These are phyloP conservation scores for Nicotiana obtusifolia DNA, from an alignment of 257 asterid genomes.

Conservation along the genomic window DNA sequence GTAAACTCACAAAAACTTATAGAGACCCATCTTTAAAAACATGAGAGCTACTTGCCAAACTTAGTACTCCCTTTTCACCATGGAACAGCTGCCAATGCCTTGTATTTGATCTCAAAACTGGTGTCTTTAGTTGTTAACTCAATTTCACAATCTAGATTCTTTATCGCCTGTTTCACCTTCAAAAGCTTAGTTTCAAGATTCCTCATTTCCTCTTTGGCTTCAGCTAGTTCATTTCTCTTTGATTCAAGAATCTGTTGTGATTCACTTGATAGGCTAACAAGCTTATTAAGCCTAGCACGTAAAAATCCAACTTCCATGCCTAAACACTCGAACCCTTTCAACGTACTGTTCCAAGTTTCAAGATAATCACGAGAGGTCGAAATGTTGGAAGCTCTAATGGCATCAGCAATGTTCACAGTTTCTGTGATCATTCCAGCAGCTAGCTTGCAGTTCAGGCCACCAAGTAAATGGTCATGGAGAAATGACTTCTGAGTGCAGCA, in stretches of 20 bases:
- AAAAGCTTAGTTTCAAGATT: conserved; percentile 21
- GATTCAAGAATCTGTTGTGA: conserved; percentile 7
- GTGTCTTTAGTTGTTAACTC: conserved; percentile 27
- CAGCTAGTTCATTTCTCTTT: conserved; percentile 31
- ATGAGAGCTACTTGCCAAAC: not conserved
- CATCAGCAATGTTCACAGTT: conserved; percentile 46
- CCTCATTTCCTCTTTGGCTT: conserved; percentile 29
- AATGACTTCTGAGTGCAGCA: conserved; percentile 44
- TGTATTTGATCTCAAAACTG: conserved; percentile 19
- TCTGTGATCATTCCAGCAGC: conserved; percentile 48
- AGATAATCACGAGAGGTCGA: conserved; percentile 23
- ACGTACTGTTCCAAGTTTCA: conserved; percentile 46
- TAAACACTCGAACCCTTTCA: conserved; percentile 48
- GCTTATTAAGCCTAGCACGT: conserved; percentile 30
- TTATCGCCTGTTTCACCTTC: conserved; percentile 18
- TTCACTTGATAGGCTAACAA: conserved; percentile 27
- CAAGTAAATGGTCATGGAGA: conserved; percentile 46
- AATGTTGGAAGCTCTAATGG: conserved; percentile 35
- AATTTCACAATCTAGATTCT: conserved; percentile 28
- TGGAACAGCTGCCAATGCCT: conserved; percentile 35
- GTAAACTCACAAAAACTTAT: not conserved
- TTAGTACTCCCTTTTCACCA: conserved; percentile 23
- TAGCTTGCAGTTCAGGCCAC: conserved; percentile 44
- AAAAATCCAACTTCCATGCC: conserved; percentile 63
- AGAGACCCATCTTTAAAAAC: not conserved